Percentiles rank a stretch among this genome's conserved stretches.
Conservation (phyloP, 331 rosid genomes). For the Cydonia oblonga region DNA sequence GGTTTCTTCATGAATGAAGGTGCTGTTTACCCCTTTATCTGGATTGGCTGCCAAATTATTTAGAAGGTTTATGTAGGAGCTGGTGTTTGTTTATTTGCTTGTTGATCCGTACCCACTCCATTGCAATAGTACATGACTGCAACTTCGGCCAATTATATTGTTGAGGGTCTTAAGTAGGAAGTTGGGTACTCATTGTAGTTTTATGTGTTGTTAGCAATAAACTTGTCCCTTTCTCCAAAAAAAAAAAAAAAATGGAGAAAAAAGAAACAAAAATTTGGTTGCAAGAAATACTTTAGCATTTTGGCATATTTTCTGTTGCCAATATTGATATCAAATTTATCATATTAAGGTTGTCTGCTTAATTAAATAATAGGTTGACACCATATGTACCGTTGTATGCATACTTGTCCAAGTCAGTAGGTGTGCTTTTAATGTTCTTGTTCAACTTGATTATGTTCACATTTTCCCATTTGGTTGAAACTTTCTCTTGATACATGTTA, state of each 20-base stretch:
- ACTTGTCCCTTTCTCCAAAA: neutral
- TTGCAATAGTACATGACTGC: neutral
- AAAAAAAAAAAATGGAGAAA: no score
- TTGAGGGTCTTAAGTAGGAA: no score
- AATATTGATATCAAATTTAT: neutral
- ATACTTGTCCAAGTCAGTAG: neutral
- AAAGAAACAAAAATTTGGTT: neutral
- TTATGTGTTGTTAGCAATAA: neutral
- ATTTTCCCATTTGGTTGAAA: constrained; percentile 15
- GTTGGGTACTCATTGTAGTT: neutral
- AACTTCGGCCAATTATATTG: neutral
- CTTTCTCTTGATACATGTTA: constrained; percentile 20
- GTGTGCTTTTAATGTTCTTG: constrained; percentile 6
- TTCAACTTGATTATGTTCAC: neutral
- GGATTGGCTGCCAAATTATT: neutral
- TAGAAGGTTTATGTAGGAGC: neutral
- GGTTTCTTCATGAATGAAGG: neutral
- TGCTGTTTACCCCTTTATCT: neutral
- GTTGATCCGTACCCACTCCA: neutral
- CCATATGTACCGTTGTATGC: neutral
- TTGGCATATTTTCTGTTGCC: neutral
- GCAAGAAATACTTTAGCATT: neutral
- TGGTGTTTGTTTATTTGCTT: neutral
- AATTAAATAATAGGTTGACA: neutral
- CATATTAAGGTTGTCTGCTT: neutral